phyloP scores from a whole-genome alignment of 2,329 filamentous ascomycete genomes.

The Exophiala xenobiotica region DNA sequence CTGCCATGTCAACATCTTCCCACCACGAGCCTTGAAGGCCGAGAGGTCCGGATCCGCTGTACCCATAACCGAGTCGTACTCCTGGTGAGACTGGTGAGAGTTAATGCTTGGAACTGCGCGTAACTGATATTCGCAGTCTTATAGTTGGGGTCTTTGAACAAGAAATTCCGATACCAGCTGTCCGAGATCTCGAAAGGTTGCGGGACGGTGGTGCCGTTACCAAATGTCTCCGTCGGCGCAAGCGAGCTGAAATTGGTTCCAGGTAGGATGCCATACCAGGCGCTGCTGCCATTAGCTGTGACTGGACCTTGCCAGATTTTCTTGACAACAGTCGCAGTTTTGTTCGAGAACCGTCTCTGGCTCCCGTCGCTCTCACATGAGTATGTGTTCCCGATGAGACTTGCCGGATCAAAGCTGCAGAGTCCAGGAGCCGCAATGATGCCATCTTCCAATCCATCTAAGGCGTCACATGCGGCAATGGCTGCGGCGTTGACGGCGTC shows the following conservation, averaged over 20 bases:
- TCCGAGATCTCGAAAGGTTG: slow-evolving; percentile 34
- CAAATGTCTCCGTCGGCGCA: not conserved
- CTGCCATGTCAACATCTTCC: slow-evolving; percentile 48
- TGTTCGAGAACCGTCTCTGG: slow-evolving; percentile 29
- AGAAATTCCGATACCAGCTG: slow-evolving; percentile 38
- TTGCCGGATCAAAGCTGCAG: slow-evolving; percentile 14
- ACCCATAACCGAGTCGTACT: slow-evolving; percentile 40
- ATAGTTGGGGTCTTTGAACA: slow-evolving; percentile 36
- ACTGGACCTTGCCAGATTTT: slow-evolving; percentile 36
- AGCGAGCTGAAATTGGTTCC: slow-evolving; percentile 22
- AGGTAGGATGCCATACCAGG: slow-evolving; percentile 36
- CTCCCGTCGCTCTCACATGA: slow-evolving; percentile 10
- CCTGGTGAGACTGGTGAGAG: slow-evolving; percentile 12
- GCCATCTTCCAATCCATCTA: slow-evolving; percentile 31
- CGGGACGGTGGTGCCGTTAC: not conserved
- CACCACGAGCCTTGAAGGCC: slow-evolving; percentile 37
- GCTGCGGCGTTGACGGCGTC: slow-evolving; percentile 37
- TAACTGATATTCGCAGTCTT: slow-evolving; percentile 33
- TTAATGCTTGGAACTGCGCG: slow-evolving; percentile 29
- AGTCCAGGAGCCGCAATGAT: slow-evolving; percentile 24
- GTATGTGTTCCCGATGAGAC: not conserved
- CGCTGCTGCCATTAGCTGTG: slow-evolving; percentile 24
- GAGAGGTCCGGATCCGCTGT: slow-evolving; percentile 40
- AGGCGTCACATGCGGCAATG: slow-evolving; percentile 33
- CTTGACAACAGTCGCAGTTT: slow-evolving; percentile 35